Conservation (phyloP, 2,329 filamentous ascomycete genomes). For the Scedosporium apiospermum region DNA sequence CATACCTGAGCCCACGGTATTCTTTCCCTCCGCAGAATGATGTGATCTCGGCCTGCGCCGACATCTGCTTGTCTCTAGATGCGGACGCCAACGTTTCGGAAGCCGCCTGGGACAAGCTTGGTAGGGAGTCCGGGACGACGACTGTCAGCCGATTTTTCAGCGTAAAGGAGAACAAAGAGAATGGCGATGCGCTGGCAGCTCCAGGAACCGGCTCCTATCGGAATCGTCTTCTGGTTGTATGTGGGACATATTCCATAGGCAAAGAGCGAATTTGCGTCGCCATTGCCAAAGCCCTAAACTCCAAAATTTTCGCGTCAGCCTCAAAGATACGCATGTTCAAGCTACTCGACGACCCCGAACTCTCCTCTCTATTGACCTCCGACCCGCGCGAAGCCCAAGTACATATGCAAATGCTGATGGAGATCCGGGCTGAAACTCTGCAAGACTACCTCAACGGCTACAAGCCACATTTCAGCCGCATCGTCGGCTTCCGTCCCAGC, state of each 20-base stretch:
- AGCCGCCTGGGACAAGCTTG: slow-evolving; percentile 31
- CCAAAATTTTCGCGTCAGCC: slow-evolving; percentile 81
- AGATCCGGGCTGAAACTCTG: slow-evolving; percentile 84
- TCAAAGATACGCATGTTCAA: slow-evolving; percentile 76
- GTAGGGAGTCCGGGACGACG: slow-evolving; percentile 20
- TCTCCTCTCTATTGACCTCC: slow-evolving; percentile 66
- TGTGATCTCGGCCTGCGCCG: slow-evolving; percentile 78
- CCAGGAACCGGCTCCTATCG: slow-evolving; percentile 19
- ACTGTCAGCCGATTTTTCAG: slow-evolving; percentile 45
- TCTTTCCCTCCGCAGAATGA: slow-evolving; percentile 83
- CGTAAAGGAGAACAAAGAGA: slow-evolving; percentile 18
- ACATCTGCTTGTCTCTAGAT: slow-evolving; percentile 72
- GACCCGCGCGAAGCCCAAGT: slow-evolving; percentile 82
- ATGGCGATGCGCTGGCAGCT: slow-evolving; percentile 15
- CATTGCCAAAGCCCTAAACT: slow-evolving; percentile 75
- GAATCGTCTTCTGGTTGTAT: slow-evolving; percentile 76
- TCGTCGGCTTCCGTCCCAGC: slow-evolving; percentile 84
- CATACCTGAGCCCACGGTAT: slow-evolving; percentile 92
- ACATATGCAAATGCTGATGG: slow-evolving; percentile 94
- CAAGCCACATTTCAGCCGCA: slow-evolving; percentile 71
- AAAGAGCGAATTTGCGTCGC: slow-evolving; percentile 94
- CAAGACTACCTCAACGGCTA: slow-evolving; percentile 78
- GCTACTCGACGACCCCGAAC: slow-evolving; percentile 77
- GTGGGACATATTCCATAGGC: slow-evolving; percentile 95
- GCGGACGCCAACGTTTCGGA: slow-evolving; percentile 47